Evolutionary conservation across 2,329 filamentous ascomycete species (phyloP), one percentile per base, ranked within the genome.

Genomic region (Colletotrichum costaricense): DNA sequence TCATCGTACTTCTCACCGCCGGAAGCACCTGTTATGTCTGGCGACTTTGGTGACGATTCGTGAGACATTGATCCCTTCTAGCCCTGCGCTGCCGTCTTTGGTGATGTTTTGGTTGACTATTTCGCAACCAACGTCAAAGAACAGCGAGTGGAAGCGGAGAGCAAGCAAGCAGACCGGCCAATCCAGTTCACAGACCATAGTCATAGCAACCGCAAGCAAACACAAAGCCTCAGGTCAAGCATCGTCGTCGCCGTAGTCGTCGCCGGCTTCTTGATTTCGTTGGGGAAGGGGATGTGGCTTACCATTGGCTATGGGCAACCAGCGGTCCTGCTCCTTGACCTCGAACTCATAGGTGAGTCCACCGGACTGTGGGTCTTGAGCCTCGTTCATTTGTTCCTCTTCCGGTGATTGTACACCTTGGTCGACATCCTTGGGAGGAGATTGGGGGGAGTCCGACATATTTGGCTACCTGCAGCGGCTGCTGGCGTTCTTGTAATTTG

Each of bases 261-360:
- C 49, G 67, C 54, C 28, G 35, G 9, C 33, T 33, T 58, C 28
- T 69, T 58, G 66, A 60, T 46, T 42, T 71, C 60, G 62, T 35
- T 58, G 35, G 49, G 62, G 56, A 73, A 78, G 78, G 77, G 77
- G 79, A 77, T 77, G 77, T 79, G 85, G 97, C 97, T 91, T 91
- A 99, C 97, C 97, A 95, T 99, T 99, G 87, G 97, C 97, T 91
- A 99, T 99, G 84, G 97, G 97, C 84, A 99, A 91, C 97, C 97
- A 99, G 89, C 97, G 90, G 87, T 99, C 97, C 87, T 99, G 97
- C 87, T 99, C 97, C 90, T 98, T 98, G 86, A 98, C 96, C 87
- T 98, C 96, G 84, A 98, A 98, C 88, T 98, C 96, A 83, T 95
- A 95, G 85, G 88, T 92, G 85, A 93, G 89, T 84, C 90, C 93